Conservation (phyloP, 202 grass and related monocot species). For the Miscanthus sacchariflorus region DNA sequence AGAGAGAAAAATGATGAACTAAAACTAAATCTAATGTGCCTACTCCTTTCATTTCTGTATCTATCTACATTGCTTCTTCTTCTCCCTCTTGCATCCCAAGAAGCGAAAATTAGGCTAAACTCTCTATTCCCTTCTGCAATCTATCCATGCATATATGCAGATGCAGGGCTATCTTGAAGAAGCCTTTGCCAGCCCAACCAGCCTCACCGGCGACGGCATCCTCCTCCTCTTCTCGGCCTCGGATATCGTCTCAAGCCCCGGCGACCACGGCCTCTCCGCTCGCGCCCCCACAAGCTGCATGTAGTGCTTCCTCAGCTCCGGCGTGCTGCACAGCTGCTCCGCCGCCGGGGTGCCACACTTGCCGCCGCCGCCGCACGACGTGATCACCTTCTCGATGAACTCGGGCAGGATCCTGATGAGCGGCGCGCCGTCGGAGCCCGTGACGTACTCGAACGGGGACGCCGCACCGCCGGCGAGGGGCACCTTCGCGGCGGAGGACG, state of each 20-base stretch:
- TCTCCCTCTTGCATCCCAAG: not conserved
- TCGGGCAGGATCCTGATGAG: constrained; percentile 82
- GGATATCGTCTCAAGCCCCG: constrained; percentile 83
- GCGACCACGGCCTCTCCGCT: constrained; percentile 79
- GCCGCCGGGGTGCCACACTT: not conserved
- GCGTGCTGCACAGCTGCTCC: constrained; percentile 77
- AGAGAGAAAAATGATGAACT: not conserved
- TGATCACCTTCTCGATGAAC: constrained; percentile 80
- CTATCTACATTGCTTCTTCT: constrained; percentile 30
- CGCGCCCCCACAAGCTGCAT: constrained; percentile 71
- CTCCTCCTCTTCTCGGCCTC: constrained; percentile 57
- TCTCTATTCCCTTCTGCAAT: not conserved
- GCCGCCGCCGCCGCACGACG: constrained; percentile 9
- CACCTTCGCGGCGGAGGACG: constrained; percentile 36
- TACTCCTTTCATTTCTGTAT: not conserved
- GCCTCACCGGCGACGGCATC: constrained; percentile 50
- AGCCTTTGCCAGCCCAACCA: constrained; percentile 41
- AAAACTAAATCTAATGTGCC: constrained; percentile 28
- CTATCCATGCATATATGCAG: not conserved
- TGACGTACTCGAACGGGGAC: constrained; percentile 85
- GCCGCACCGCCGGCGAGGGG: constrained; percentile 43
- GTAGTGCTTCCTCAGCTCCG: constrained; percentile 95
- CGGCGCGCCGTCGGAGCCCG: constrained; percentile 63
- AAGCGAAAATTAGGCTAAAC: not conserved
- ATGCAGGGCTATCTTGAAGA: constrained; percentile 35